Conservation (phyloP, 2,329 filamentous ascomycete species). For the Penicillium sumatraense region DNA sequence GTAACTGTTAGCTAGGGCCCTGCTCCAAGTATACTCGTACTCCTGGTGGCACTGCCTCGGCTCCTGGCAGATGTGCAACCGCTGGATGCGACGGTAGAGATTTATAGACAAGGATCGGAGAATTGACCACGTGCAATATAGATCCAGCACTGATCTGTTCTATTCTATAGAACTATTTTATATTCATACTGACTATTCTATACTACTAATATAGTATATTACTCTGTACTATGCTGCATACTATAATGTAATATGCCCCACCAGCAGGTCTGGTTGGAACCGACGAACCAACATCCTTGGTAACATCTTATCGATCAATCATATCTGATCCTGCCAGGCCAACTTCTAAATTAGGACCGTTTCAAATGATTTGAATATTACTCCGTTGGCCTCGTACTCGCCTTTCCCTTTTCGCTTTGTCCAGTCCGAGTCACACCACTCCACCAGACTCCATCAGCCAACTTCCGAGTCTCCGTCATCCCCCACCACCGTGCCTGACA, state of each 20-base stretch:
- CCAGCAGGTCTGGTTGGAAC: conserved; percentile 7
- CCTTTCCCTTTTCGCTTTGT: background rate
- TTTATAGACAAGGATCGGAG: too few relatives aligned
- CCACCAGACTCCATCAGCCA: conserved; percentile 8
- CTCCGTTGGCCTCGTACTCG: background rate
- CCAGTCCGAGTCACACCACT: conserved; percentile 6
- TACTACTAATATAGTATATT: too few relatives aligned
- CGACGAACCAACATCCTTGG: conserved; percentile 14
- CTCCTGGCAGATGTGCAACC: background rate
- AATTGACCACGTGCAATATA: too few relatives aligned
- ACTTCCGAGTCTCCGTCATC: background rate
- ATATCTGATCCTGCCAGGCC: conserved; percentile 22
- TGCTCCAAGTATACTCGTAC: too few relatives aligned
- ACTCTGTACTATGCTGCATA: too few relatives aligned
- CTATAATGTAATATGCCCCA: too few relatives aligned
- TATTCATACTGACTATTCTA: too few relatives aligned
- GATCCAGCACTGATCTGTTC: too few relatives aligned
- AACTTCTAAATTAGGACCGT: background rate
- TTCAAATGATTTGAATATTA: too few relatives aligned
- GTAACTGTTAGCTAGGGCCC: too few relatives aligned
- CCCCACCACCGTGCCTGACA: conserved; percentile 5
- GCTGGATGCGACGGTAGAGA: too few relatives aligned
- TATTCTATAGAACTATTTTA: too few relatives aligned
- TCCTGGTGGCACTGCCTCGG: background rate
- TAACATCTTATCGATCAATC: conserved; percentile 30